Base-by-base conservation (phyloP, 2,329 filamentous ascomycete species). In the Scedosporium apiospermum region DNA sequence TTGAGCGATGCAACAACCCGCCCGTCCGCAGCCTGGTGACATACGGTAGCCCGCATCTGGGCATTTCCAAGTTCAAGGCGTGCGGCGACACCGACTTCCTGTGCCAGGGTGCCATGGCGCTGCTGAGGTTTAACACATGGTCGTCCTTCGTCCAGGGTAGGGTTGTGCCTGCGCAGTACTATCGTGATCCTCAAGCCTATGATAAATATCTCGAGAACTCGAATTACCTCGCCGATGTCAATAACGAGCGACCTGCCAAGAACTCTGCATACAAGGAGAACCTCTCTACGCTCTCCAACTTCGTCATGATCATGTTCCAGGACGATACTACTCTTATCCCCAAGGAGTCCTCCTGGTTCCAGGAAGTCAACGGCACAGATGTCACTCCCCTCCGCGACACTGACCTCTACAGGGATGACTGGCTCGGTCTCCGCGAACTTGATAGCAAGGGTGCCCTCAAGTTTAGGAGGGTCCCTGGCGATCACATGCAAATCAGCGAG, bases 141-240 rank as follows among this genome's bases (percentile, higher is more conserved):
- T 85, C 84, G 46, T 71, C 75, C 27, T 88, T 88, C 68, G 90
- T 95, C 5, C 95, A 98, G 79, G 80, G 78, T 60, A 84, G 84
- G 18, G 80, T 98, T 7, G 90, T 99, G 3, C 95, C 95, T 0
- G 93, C 95, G 38, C 95, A 99, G 78, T 99, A 99, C 78, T 98
- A 89, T 79, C 88, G 93, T 61, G 85, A 93, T 66, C 83, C 84
- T 65, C 73, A 78, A 64, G 77, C 92, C 71, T 75, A 91, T 73
- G 83, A 86, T 0, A 76, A 80, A 34, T 99, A 98, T 72, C 82
- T 98, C 21, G 84, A 87, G 67, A 73, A 85, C 71, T 95, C 90
- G 69, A 93, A 93, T 72, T 97, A 96, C 74, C 80, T 99, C 7
- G 95, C 93, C 9, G 93, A 98, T 71, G 88, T 98, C 76, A 99